Base-by-base conservation (phyloP, 2,329 filamentous ascomycete species). In the Aschersonia sp. region DNA sequence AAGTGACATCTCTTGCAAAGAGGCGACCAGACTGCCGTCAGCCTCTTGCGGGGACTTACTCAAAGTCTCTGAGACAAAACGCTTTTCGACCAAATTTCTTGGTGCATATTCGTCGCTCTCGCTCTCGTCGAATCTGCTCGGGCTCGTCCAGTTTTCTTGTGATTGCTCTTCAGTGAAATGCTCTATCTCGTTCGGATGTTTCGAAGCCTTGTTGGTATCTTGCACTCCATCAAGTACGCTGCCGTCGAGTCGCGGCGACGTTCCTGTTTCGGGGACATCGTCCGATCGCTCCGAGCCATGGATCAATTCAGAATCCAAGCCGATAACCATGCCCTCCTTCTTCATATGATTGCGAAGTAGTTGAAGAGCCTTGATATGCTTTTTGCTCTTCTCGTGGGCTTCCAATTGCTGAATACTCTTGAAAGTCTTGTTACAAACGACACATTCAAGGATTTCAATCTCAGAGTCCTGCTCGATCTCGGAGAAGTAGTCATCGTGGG, bases 381-480 rank as follows among this genome's bases (percentile, higher is more conserved):
- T 98, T 63, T 95, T 98, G 71, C 90, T 97, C 67, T 84, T 87
- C 66, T 95, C 89, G 58, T 98, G 92, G 4, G 84, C 83, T 57
- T 94, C 81, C 51, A 84, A 88, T 59, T 97, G 90, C 54, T 87
- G 88, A 60, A 94, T 85, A 58, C 89, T 97, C 65, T 95, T 78
- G 66, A 97, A 98, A 0, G 67, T 74, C 54, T 84, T 87, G 54
- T 79, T 76, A 63, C 92, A 97, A 5, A 80, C 76, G 3, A 83
- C 76, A 59, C 92, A 97, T 56, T 81, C 81, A 47, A 86, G 76
- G 32, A 79, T 67, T 53, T 83, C 74, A 4, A 74, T 61, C 51
- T 76, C 74, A 2, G 69, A 71, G 30, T 76, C 75, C 10, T 67
- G 70, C 32, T 75, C 66, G 6, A 65, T 85, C 42, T 73, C 62